Base-by-base conservation (phyloP, 306 rosid genomes). In the Ormosia semicastrata region DNA sequence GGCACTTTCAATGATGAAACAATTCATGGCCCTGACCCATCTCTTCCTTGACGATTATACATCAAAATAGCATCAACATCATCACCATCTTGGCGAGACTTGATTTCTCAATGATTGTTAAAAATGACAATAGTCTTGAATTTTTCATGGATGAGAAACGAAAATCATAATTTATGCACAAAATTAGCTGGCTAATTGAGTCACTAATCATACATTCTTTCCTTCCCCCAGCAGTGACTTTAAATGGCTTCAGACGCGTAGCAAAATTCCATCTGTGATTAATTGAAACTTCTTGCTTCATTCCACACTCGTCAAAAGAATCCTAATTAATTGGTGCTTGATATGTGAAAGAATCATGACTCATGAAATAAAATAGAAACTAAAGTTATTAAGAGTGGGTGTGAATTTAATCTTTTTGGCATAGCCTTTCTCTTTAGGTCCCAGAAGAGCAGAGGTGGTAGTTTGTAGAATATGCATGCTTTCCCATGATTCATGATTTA, bases 101-200 rank as follows among this genome's bases (percentile, higher is more conserved):
- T 89, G 79, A 89, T 79, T 59, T 81, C 82, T 76, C 60, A 84
- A 90, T 87, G 56, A 87, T 89, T 83, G 83, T 68, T 15, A 58
- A 66, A 78, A 81, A 66, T 79, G 59, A 53, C 33, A 68, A 30
- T 50, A 75, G 34, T 68, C 39, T 56, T 52, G 34, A 7, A 29
- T 70, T 59, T 62, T 63, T 50, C 73, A 36, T 72, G 65, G 43
- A 60, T n/a, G 59, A 67, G 70, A 66, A 44, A 81, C 34, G 56
- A 65, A 44, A 54, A 32, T 47, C 7, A 65, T 47, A 65, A 49
- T 41, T 65, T 46, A 78, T 44, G 58, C 34, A 44, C 24, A 63
- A 44, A 39, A 56, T 71, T 83, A 81, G 81, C 67, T 87, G 85
- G 66, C 79, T 50, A 60, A 81, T 66, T 50, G 63, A 75, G 67